Evolutionary conservation across 1,284 basidiomycete genomes (phyloP).

Genomic region (Leccinum subrobustum): DNA sequence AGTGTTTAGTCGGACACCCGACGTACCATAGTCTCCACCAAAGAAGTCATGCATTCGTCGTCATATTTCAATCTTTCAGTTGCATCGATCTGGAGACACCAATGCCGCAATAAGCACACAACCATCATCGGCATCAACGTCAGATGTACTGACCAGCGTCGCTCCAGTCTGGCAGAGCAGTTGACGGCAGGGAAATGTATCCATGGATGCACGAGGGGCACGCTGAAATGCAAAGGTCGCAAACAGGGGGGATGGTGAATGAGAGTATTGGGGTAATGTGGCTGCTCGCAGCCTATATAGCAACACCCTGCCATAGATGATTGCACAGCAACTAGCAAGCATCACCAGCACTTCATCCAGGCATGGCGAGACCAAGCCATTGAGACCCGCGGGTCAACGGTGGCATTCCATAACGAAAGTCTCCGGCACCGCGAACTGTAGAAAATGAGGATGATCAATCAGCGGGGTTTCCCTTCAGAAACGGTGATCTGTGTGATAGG

Average conservation of each 20-base stretch:
- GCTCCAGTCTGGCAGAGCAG: neutral
- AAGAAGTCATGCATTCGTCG: conserved; percentile 2
- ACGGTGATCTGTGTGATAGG: neutral
- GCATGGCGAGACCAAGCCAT: conserved; percentile 8
- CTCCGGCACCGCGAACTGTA: neutral
- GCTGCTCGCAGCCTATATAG: conserved; percentile 26
- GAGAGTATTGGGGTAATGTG: conserved; percentile 1
- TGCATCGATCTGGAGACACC: conserved; percentile 11
- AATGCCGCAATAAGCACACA: neutral
- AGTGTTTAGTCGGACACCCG: neutral
- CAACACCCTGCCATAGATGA: conserved; percentile 15
- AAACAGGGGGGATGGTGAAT: neutral
- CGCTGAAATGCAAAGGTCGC: neutral
- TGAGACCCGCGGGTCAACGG: neutral
- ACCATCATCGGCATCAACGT: neutral
- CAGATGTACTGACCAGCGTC: conserved; percentile 16
- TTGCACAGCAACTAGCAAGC: conserved; percentile 18
- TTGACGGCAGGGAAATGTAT: neutral
- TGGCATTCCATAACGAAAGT: neutral
- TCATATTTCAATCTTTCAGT: neutral
- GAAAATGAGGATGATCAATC: neutral
- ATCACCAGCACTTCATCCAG: neutral
- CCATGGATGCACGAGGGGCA: conserved; percentile 11
- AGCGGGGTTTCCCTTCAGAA: neutral
- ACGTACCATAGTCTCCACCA: conserved; percentile 11